A percentile compares a stretch with the other conserved stretches of the same genome.
These are phyloP conservation scores for Starmerella vaccinii DNA, from an alignment of 805 yeast genomes.

Conservation along the genomic window DNA sequence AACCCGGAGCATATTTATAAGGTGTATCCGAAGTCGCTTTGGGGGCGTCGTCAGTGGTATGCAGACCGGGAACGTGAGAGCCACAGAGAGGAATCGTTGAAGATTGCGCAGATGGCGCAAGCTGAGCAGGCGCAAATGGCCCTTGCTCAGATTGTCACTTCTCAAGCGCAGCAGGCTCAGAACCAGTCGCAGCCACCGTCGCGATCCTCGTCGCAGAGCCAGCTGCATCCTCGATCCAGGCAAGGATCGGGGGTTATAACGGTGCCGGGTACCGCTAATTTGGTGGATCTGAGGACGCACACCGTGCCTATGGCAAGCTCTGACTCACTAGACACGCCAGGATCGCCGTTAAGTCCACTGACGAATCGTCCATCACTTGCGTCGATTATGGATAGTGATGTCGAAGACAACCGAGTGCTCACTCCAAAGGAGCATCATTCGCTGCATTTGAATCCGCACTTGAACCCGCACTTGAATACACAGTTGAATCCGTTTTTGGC, in stretches of 20 bases:
- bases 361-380: conserved; percentile 3
- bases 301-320: neutral
- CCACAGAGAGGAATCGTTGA: neutral
- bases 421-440: conserved; percentile 1
- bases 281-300: neutral
- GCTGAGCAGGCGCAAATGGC: conserved; percentile 1
- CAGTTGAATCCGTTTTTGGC: neutral
- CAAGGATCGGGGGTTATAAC: neutral
- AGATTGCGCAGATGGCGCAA: neutral
- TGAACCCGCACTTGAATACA: conserved; percentile 3
- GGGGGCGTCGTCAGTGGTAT: conserved; percentile 39
- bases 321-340: neutral
- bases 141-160: neutral
- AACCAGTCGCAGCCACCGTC: neutral
- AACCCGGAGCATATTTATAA: conserved; percentile 79
- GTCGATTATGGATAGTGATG: neutral
- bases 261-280: neutral
- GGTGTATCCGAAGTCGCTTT: conserved; percentile 58
- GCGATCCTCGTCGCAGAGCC: neutral
- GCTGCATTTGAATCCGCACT: neutral
- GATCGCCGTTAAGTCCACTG: neutral
- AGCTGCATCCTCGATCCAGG: neutral
- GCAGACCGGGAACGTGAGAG: neutral
- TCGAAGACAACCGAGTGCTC: neutral
- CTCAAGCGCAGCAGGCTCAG: neutral